Base-by-base conservation (phyloP, 2,329 filamentous ascomycete genomes). In the Pseudogymnoascus sp. region DNA sequence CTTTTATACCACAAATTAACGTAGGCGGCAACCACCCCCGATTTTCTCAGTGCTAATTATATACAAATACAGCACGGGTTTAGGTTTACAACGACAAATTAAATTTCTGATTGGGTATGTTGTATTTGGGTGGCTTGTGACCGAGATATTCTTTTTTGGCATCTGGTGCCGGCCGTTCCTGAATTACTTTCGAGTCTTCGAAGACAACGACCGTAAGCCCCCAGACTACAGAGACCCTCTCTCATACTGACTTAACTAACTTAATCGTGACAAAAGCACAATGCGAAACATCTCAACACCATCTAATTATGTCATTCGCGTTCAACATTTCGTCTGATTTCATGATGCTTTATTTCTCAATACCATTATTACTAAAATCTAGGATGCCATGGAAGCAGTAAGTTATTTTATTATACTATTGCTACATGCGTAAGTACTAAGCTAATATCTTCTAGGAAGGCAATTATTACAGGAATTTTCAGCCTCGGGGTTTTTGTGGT, bases 271-370 rank as follows among this genome's bases (percentile, higher is more conserved):
- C 9, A 39, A 21, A 5, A 60, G 59, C 36, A 44, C 82, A 86
- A 75, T 86, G 83, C 68, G 81, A 81, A 0, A 79, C 82, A 0
- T 77, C 81, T 1, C 75, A 79, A 13, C 75, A 83, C 67, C 84
- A 84, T 66, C 76, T 84, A 9, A 84, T 84, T 59, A 79, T 81
- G 13, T 83, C 85, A 63, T 78, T 81, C 1, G 75, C 78, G 3
- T 79, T 86, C 68, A 86, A 87, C 66, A 79, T 86, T 58, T 78
- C 80, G 2, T 84, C 82, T 26, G 84, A 86, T 64, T 37, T 84
- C 2, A 76, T 82, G 73, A 85, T 87, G 68, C 79, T 86, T 29
- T 68, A 76, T 3, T 79, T 86, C 17, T 82, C 83, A 1, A 75
- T 86, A 64, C 82, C 83, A 1, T 68, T 81, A 37, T 66, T 71